Base-by-base conservation (phyloP, 23 red algal species). In the Cyanidiococcus yangmingshanensis region DNA sequence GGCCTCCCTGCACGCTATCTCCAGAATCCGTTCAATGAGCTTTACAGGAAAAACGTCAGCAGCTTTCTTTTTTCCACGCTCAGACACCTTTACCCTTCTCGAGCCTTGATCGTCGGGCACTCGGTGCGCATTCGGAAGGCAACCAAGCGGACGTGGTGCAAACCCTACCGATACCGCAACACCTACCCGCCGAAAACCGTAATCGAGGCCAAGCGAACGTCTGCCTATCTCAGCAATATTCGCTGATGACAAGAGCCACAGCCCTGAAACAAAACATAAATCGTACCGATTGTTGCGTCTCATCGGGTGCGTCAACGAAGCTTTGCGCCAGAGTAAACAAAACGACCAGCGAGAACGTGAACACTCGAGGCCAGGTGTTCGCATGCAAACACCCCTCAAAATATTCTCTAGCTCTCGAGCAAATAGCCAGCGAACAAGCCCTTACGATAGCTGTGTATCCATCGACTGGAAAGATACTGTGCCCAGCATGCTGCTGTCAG, bases 91-190 rank as follows among this genome's bases (percentile, higher is more conserved):
- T 29, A 71, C 63, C 63, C 12, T 35, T n/a, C n/a, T n/a, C 7
- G 7, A 15, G 7, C 21, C 12, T 15, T 7, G 45, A 7, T 7
- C n/a, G 12, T 12, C 32, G n/a, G 63, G 16, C 27, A 71, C 63
- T 35, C 63, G 21, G 63, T 71, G 21, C n/a, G 63, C n/a, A 31
- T 81, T 50, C 38, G 59, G 59, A 1, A 81, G 39, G 16, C 21
- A 50, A 0, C 45, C 37, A 1, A 81, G 21, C 1, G 78, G 78
- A 37, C 78, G 39, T 32, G 78, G 78, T 18, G 78, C 59, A 57
- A 50, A 81, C 21, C 78, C 78, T 39, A 81, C 78, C 38, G 78
- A 81, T 36, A 81, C 78, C 40, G 78, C 78, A 34, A 81, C 45
- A 16, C 78, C 78, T 15, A 81, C 78, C 37, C 78, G 41, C 39